Evolutionary conservation across 495 filamentous ascomycete species (phyloP).

Genomic region (Neurospora sp.): DNA sequence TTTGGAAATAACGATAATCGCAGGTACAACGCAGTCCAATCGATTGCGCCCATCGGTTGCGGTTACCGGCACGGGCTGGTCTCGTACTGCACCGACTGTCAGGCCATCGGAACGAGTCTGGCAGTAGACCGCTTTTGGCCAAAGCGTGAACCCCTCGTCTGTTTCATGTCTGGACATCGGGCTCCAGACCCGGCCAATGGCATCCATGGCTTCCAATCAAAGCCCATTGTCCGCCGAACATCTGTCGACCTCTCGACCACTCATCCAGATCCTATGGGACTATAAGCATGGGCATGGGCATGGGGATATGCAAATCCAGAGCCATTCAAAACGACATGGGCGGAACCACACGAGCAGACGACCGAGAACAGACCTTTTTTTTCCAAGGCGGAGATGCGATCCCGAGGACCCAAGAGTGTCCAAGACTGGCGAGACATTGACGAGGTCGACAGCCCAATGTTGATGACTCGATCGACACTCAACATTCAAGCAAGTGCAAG

Average conservation of each 20-base stretch:
- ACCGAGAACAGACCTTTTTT: neutral
- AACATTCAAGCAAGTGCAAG: neutral
- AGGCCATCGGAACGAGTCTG: neutral
- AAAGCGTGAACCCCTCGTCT: slow-evolving; percentile 25
- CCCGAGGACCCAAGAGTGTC: neutral
- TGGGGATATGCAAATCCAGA: neutral
- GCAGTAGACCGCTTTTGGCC: slow-evolving; percentile 11
- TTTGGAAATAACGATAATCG: neutral
- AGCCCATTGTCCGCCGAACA: slow-evolving; percentile 3
- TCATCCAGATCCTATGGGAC: slow-evolving; percentile 17
- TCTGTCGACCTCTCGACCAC: slow-evolving; percentile 16
- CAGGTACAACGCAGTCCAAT: neutral
- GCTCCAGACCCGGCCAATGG: slow-evolving; percentile 21
- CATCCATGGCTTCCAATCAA: slow-evolving; percentile 3
- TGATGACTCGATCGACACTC: neutral
- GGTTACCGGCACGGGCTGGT: neutral
- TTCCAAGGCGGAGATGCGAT: neutral
- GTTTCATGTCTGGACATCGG: slow-evolving; percentile 29
- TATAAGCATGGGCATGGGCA: slow-evolving; percentile 7
- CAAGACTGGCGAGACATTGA: neutral
- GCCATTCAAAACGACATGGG: neutral
- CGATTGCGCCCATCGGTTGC: neutral
- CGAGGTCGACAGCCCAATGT: neutral
- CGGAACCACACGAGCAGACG: neutral
- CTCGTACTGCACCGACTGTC: slow-evolving; percentile 1